Evolutionary conservation across 768 basidiomycete genomes (phyloP).

Genomic region (Pholiota molesta): DNA sequence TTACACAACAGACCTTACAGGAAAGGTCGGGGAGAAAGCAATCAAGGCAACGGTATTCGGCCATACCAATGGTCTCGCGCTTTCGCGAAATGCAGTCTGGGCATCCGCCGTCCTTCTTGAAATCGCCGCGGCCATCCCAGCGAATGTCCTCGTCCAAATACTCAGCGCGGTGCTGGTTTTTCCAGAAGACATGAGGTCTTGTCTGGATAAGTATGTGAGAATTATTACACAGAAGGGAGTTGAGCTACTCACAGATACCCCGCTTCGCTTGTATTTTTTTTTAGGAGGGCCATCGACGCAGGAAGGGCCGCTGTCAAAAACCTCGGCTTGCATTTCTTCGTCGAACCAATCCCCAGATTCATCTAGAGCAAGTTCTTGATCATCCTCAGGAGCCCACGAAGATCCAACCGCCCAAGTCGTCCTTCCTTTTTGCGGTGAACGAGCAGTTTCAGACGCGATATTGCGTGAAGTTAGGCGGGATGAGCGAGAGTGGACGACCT

Average conservation of each 20-base stretch:
- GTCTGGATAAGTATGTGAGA: too few relatives aligned
- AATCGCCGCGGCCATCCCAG: background rate
- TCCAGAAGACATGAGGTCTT: background rate
- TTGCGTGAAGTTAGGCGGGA: too few relatives aligned
- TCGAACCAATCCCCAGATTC: background rate
- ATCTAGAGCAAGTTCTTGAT: background rate
- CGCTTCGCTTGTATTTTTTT: background rate
- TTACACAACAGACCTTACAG: conserved; percentile 2
- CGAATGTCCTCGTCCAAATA: background rate
- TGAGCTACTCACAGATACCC: too few relatives aligned
- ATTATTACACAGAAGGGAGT: too few relatives aligned
- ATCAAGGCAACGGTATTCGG: conserved; percentile 9
- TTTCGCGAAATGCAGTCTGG: background rate
- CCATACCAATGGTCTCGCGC: background rate
- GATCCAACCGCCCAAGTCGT: too few relatives aligned
- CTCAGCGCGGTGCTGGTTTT: background rate
- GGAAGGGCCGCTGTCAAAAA: background rate
- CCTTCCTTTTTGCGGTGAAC: too few relatives aligned
- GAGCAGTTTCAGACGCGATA: too few relatives aligned
- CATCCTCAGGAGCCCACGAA: background rate
- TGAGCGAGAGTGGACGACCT: too few relatives aligned
- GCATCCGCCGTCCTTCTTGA: background rate
- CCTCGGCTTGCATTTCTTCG: background rate
- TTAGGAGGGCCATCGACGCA: background rate
- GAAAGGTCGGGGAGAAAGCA: conserved; percentile 11